Evolutionary conservation across 805 yeast genomes (phyloP).

Genomic region (Sungouiozyma ichnusensis): DNA sequence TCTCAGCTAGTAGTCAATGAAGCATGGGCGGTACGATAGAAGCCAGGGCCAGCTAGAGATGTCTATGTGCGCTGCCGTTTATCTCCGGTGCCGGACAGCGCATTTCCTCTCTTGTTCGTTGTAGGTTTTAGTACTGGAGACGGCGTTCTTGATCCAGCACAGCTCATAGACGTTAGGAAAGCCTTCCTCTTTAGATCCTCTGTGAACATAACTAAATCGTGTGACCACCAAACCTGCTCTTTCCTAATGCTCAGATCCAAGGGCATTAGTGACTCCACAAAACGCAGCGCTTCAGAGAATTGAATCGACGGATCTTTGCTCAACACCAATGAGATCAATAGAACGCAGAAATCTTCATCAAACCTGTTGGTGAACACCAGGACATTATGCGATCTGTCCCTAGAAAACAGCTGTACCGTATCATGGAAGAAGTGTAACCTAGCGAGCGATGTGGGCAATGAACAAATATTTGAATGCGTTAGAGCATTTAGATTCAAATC

Average conservation of each 20-base stretch:
- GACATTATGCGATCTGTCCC: neutral
- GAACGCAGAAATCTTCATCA: neutral
- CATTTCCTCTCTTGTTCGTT: neutral
- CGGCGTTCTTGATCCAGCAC: neutral
- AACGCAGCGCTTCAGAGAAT: neutral
- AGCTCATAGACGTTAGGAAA: neutral
- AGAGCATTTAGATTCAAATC: neutral
- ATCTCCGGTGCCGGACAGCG: neutral
- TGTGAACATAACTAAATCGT: neutral
- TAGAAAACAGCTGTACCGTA: neutral
- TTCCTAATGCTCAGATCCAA: neutral
- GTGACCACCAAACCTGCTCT: neutral
- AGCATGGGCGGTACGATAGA: too few species aligned
- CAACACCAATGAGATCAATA: neutral
- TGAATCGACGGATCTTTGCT: neutral
- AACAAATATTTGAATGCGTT: neutral
- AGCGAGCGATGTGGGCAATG: neutral
- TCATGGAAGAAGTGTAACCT: neutral
- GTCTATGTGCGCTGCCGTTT: neutral
- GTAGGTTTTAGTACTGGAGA: neutral
- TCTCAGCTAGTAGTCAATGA: too few species aligned
- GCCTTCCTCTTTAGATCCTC: neutral
- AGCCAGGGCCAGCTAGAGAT: too few species aligned
- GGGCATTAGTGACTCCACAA: neutral
- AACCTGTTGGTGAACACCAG: neutral